Evolutionary conservation across 2,329 filamentous ascomycete genomes (phyloP), one percentile per base, ranked within the genome.

Genomic region (Diaporthe vexans): DNA sequence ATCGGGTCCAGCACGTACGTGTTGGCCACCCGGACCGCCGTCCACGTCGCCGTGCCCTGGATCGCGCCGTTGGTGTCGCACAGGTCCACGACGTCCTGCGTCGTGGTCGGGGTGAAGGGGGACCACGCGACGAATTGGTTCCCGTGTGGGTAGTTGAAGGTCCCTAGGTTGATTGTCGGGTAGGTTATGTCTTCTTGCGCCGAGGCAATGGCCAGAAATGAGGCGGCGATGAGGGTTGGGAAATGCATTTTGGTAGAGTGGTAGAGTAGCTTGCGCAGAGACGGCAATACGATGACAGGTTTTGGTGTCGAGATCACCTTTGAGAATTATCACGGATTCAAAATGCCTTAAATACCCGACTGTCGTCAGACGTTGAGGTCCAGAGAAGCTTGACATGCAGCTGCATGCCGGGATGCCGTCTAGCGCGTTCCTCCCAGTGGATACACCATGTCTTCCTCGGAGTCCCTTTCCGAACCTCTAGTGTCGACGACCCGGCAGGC

Each of bases 61-160:
- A 67, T 67, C 29, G 63, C 46, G 46, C 63, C 63, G 11, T 1
- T 0, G 19, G 6, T 67, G 46, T 52, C 46, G 63, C 46, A 52
- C 46, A 67, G 9, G 8, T 52, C 63, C 3, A 8, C 2, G 21
- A 67, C 29, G 21, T 67, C 63, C 46, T 67, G 63, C 3, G 63
- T 67, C 13, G 29, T 52, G 21, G 63, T 67, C n/a, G 63, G 63
- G 1, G 63, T 67, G 46, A 67, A 67, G 4, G 63, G 63, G 0
- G 63, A 67, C 63, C 63, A 67, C 29, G 46, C 63, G 29, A 67
- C 46, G 29, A 52, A 67, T 7, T 67, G 63, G 63, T 67, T 67
- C 1, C 63, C 63, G 46, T 67, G 63, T 3, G 63, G 63, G 46
- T 52, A 67, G 1, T 46, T 29, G n/a, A 37, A 52, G 6, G 7